Evolutionary conservation across 2,329 filamentous ascomycete species (phyloP), one percentile per base, ranked within the genome.

Genomic region (Penicillium sclerotigenum): DNA sequence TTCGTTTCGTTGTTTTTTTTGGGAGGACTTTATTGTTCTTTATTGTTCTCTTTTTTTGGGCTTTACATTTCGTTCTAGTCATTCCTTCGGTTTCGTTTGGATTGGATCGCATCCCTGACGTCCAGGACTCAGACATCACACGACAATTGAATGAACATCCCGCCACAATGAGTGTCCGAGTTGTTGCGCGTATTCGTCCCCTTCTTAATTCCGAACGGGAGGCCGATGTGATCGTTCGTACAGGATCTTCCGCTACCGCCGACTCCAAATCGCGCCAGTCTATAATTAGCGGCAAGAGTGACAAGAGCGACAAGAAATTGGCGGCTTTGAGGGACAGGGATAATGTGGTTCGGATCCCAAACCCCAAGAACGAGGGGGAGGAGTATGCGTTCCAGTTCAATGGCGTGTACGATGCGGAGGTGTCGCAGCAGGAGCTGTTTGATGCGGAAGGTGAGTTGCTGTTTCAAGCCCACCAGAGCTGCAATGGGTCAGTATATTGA

Each of bases 311-410:
- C 45, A 59, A 57, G 42, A 65, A 65, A 50, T 43, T 70, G 42
- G 69, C 68, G 2, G 65, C 70, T 34, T 56, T 72, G 49, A 77
- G 83, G 45, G 83, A 82, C 63, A 82, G 81, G 62, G 81, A 85
- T 20, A 84, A 83, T 26, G 77, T 95, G 29, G 86, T 97, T 69
- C 88, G 89, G 72, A 95, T 97, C 67, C 93, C 93, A 4, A 97
- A 91, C 70, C 92, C 93, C 0, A 96, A 94, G 79, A 97, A 97
- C 69, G 89, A 90, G 62, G 80, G 83, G 22, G 93, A 97, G 75
- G 89, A 92, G 69, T 97, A 92, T 75, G 91, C 89, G 52, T 99
- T 97, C 73, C 85, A 92, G 50, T 97, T 97, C 81, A 95, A 94
- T 79, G 85, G 89, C 64, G 93, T 97, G 53, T 97, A 96, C 74